Percentiles rank a stretch among this genome's conserved stretches.
phyloP scores from a whole-genome alignment of 2,329 filamentous ascomycete species.

The Alternaria metachromatica region DNA sequence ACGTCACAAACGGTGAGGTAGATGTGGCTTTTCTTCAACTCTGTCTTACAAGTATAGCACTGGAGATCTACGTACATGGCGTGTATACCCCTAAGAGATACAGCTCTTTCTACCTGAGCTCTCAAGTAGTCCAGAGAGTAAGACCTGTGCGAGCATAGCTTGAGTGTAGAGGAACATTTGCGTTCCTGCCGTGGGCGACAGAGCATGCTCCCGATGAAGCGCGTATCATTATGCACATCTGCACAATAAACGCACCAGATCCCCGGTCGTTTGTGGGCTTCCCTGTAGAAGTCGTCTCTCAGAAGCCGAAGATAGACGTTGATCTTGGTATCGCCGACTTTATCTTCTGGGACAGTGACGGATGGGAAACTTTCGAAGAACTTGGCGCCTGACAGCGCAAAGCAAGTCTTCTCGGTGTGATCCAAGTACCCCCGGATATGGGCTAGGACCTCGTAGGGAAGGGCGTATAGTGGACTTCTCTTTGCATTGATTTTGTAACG shows the following conservation, averaged over 20 bases:
- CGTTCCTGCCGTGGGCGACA: not conserved
- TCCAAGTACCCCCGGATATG: not conserved
- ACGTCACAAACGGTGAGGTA: not conserved
- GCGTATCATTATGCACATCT: not conserved
- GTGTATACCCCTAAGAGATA: not conserved
- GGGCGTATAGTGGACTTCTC: not conserved
- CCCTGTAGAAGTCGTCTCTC: not conserved
- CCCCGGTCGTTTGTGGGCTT: not conserved
- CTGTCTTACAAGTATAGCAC: not conserved
- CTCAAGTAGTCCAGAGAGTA: not conserved
- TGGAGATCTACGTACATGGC: not conserved
- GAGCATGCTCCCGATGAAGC: not conserved
- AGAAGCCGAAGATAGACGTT: not conserved
- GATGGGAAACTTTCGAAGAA: not conserved
- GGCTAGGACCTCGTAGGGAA: not conserved
- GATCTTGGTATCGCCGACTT: not conserved
- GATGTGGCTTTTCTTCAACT: not conserved
- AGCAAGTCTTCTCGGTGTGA: not conserved
- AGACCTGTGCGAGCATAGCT: not conserved
- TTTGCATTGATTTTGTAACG: not conserved
- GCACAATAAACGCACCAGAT: not conserved
- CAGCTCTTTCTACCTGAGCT: not conserved
- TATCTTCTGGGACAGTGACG: not conserved
- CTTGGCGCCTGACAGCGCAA: not conserved
- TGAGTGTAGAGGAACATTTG: not conserved